phyloP scores from a whole-genome alignment of 2,329 filamentous ascomycete species.

The Trichoderma citrinoviride region DNA sequence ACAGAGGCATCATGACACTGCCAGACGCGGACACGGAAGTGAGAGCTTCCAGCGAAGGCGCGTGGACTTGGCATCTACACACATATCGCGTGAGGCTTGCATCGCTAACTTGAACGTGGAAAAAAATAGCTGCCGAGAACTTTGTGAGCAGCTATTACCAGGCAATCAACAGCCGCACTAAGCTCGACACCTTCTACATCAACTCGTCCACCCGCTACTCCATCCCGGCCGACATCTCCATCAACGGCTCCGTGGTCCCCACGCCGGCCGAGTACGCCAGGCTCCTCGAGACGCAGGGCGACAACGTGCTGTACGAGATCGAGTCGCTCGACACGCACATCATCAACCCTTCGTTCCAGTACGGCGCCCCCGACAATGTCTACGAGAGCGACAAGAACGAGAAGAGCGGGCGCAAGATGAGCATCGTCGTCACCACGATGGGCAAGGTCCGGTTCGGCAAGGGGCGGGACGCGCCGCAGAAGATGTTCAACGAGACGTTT shows the following conservation, averaged over 20 bases:
- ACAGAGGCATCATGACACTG: constrained; percentile 32
- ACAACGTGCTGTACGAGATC: constrained; percentile 64
- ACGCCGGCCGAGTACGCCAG: constrained; percentile 64
- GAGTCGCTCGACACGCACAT: constrained; percentile 76
- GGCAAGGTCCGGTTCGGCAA: constrained; percentile 69
- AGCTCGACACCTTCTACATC: constrained; percentile 69
- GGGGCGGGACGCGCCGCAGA: constrained; percentile 58
- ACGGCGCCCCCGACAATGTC: constrained; percentile 52
- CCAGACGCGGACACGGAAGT: constrained; percentile 45
- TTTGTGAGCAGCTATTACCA: constrained; percentile 76
- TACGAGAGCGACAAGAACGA: constrained; percentile 44
- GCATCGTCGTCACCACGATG: constrained; percentile 69
- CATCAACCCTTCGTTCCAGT: constrained; percentile 64
- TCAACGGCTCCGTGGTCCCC: constrained; percentile 70
- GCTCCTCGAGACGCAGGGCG: constrained; percentile 63
- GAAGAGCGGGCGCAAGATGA: constrained; percentile 57
- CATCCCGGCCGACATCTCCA: constrained; percentile 66
- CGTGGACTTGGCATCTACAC: background rate
- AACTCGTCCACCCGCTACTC: constrained; percentile 53
- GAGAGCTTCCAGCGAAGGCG: constrained; percentile 48
- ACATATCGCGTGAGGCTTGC: too few relatives aligned
- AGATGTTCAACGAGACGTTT: constrained; percentile 76
- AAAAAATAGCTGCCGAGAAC: constrained; percentile 58
- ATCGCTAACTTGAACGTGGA: constrained; percentile 2
- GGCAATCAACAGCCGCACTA: constrained; percentile 62